Conservation (phyloP, 2,329 filamentous ascomycete species). For the Apiospora koreana region DNA sequence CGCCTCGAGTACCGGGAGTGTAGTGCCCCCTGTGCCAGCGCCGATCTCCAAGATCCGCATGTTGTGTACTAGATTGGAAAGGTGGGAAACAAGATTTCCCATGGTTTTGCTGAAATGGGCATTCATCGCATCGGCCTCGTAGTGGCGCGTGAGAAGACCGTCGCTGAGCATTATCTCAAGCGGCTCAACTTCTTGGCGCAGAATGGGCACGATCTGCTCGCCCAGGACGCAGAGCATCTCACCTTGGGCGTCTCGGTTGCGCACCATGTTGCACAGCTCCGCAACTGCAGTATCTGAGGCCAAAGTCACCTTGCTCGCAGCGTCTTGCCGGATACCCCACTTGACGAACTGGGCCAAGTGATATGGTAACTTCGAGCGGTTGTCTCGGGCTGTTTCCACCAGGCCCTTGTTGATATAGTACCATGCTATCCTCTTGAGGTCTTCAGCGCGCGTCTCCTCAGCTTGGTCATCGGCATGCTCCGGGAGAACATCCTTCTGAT, state of each 20-base stretch:
- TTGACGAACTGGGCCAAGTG: constrained; percentile 22
- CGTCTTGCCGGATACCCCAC: constrained; percentile 19
- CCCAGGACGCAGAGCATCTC: constrained; percentile 27
- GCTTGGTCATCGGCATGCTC: constrained; percentile 25
- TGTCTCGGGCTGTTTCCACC: constrained; percentile 21
- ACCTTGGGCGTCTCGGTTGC: constrained; percentile 20
- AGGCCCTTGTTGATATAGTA: constrained; percentile 25
- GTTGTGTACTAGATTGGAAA: constrained; percentile 16
- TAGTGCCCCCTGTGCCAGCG: constrained; percentile 21
- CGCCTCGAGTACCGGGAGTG: constrained; percentile 17
- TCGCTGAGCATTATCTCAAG: constrained; percentile 32
- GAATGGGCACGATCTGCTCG: constrained; percentile 23
- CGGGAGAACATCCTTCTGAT: constrained; percentile 27
- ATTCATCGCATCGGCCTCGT: constrained; percentile 19
- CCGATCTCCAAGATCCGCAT: constrained; percentile 20
- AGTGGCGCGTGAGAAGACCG: constrained; percentile 23
- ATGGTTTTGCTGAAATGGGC: constrained; percentile 16
- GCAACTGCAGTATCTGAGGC: constrained; percentile 7
- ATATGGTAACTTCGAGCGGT: constrained; percentile 21
- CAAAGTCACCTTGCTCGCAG: constrained; percentile 12
- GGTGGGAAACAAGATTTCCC: constrained; percentile 14
- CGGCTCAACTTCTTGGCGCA: constrained; percentile 25
- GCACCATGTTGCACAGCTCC: constrained; percentile 16
- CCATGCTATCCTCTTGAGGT: constrained; percentile 20
- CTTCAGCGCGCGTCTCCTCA: constrained; percentile 24